Evolutionary conservation across 305 asterid genomes (phyloP), one percentile per base, ranked within the genome.

Genomic region (Salvia sclarea): DNA sequence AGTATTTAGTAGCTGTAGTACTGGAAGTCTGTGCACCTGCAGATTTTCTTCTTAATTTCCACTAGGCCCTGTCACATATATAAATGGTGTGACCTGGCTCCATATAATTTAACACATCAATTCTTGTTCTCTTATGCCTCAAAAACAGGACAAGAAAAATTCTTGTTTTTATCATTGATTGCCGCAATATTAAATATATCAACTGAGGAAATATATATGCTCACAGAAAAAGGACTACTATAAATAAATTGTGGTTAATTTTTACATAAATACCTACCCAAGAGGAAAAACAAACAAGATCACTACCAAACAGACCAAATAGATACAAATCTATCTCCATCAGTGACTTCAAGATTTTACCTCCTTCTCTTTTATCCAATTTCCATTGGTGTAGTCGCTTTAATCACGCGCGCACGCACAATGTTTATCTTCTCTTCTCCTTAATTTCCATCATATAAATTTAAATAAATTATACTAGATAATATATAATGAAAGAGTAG

Each of bases 61-160:
- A 17, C 35, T 64, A 61, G 79, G 53, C 61, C 58, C 71, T 16
- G 37, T 77, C 90, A 82, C 86, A 77, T 79, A 85, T n/a, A n/a
- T n/a, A 78, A 76, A 28, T 69, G 71, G 66, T 67, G 76, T 67
- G 73, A 28, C 58, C 66, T 72, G 71, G 54, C 74, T 41, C 49
- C 8, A 60, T 31, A 57, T 30, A 7, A 50, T 56, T 71, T 41
- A 67, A 58, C 61, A 76, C 21, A 58, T 66, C 57, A 77, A 75
- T 30, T 56, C 68, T 75, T 77, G 71, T 78, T 75, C 17, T 84
- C 21, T 45, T 66, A 64, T 65, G 65, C 24, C 43, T 6, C 45
- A 45, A 65, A 53, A 72, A n/a, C 4, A 73, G 44, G 85, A 80
- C 85, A 78, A 78, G 25, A 17, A 25, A 52, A 14, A n/a, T n/a